Evolutionary conservation across 805 yeast genomes (phyloP).

Genomic region (Danielozyma ontarioensis): DNA sequence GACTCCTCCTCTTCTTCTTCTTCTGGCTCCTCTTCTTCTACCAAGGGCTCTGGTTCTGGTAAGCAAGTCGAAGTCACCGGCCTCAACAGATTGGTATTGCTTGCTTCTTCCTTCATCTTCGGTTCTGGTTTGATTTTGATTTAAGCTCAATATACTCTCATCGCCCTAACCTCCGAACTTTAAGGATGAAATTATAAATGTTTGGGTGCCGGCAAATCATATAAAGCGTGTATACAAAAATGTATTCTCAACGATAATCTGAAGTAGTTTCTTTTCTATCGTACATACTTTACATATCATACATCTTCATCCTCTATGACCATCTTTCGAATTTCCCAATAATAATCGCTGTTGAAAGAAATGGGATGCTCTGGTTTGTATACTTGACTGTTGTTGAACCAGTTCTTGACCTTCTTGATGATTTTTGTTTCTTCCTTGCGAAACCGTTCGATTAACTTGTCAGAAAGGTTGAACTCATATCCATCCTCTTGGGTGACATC

Average conservation of each 20-base stretch:
- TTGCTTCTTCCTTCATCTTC: slow-evolving; percentile 18
- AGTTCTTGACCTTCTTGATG: slow-evolving; percentile 27
- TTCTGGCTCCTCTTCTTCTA: slow-evolving; percentile 11
- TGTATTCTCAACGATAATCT: no score
- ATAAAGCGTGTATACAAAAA: neutral
- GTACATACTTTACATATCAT: slow-evolving; percentile 1
- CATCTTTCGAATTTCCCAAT: slow-evolving; percentile 41
- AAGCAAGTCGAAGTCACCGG: slow-evolving; percentile 9
- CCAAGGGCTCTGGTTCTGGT: slow-evolving; percentile 15
- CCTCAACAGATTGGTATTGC: slow-evolving; percentile 14
- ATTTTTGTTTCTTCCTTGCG: slow-evolving; percentile 33
- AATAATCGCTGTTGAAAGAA: slow-evolving; percentile 21
- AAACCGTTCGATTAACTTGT: slow-evolving; percentile 25
- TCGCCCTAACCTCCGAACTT: neutral
- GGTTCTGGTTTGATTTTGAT: slow-evolving; percentile 24
- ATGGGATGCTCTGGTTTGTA: slow-evolving; percentile 9
- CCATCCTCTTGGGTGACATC: slow-evolving; percentile 7
- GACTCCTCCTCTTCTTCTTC: slow-evolving; percentile 4
- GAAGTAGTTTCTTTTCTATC: no score
- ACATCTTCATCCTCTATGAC: slow-evolving; percentile 27
- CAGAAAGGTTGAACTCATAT: slow-evolving; percentile 22
- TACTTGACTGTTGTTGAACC: slow-evolving; percentile 30
- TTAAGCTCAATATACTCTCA: slow-evolving; percentile 2
- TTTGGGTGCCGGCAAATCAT: neutral
- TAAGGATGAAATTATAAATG: neutral